Percentiles rank a stretch among this genome's conserved stretches.
phyloP scores from a whole-genome alignment of 2,329 filamentous ascomycete genomes.

The Didymella arachidicola region DNA sequence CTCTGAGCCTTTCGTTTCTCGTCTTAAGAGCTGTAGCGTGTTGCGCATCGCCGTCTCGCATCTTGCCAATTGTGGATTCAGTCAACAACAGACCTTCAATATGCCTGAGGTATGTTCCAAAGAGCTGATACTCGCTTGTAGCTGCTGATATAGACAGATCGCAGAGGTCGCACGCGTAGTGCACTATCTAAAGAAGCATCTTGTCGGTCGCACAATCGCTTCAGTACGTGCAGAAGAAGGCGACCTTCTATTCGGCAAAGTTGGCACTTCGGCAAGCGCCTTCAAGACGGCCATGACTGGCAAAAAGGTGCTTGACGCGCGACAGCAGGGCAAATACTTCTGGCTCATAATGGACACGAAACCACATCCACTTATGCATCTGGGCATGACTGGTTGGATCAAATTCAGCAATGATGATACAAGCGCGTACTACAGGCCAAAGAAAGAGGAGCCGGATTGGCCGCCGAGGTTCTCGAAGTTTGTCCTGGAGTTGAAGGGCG shows the following conservation, averaged over 20 bases:
- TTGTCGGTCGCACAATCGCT: slow-evolving; percentile 82
- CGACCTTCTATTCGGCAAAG: slow-evolving; percentile 87
- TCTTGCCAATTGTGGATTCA: background rate
- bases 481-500: slow-evolving; percentile 69
- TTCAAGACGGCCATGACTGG: slow-evolving; percentile 78
- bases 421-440: slow-evolving; percentile 76
- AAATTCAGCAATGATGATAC: slow-evolving; percentile 82
- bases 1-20: background rate
- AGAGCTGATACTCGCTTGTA: background rate
- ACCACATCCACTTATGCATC: slow-evolving; percentile 89
- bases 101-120: slow-evolving; percentile 47
- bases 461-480: slow-evolving; percentile 94
- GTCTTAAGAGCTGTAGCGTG: background rate
- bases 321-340: slow-evolving; percentile 96
- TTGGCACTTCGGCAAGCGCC: slow-evolving; percentile 76
- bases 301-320: slow-evolving; percentile 74
- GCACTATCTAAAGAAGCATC: slow-evolving; percentile 80
- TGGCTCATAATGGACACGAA: slow-evolving; percentile 81
- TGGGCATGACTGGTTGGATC: slow-evolving; percentile 81
- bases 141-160: slow-evolving; percentile 42
- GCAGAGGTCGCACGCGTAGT: slow-evolving; percentile 79
- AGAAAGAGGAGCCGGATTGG: slow-evolving; percentile 71
- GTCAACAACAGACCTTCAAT: background rate
- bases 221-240: slow-evolving; percentile 79
- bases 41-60: background rate